Percentiles rank a stretch among this genome's conserved stretches.
Evolutionary conservation across 257 asterid species (phyloP).

Genomic region (Galeopsis tetrahit): DNA sequence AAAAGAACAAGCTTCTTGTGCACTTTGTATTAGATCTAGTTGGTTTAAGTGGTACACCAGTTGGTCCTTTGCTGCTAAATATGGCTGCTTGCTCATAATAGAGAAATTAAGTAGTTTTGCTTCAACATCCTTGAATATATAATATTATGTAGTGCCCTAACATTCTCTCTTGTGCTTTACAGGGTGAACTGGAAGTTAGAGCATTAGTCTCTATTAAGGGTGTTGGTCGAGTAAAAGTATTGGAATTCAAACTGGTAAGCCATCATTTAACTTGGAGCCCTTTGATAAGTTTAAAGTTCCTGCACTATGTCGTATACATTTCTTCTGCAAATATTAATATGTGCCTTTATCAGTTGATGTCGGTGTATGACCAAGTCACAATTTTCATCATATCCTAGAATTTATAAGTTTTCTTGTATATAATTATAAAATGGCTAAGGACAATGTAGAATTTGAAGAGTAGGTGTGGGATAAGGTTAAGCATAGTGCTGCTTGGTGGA

Average conservation of each 20-base stretch:
- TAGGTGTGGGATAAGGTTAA: not conserved
- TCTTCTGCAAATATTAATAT: not conserved
- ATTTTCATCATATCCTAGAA: too few relatives aligned
- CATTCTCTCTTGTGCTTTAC: constrained; percentile 30
- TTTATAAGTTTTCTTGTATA: not conserved
- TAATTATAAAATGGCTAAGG: not conserved
- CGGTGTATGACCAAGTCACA: too few relatives aligned
- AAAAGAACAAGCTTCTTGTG: constrained; percentile 66
- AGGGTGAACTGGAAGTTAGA: constrained; percentile 80
- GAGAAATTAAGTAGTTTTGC: constrained; percentile 65
- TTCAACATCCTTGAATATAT: constrained; percentile 21
- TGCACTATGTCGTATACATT: constrained; percentile 2
- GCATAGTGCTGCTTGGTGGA: not conserved
- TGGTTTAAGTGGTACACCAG: constrained; percentile 52
- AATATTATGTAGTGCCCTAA: constrained; percentile 13
- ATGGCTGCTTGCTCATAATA: constrained; percentile 69
- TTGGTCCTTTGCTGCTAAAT: constrained; percentile 74
- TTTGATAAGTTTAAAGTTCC: constrained; percentile 8
- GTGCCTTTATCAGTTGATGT: not conserved
- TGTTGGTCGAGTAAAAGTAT: constrained; percentile 70
- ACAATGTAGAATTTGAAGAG: not conserved
- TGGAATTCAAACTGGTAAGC: constrained; percentile 63
- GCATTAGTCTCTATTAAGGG: constrained; percentile 79
- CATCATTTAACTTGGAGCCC: constrained; percentile 16
- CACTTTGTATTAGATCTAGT: constrained; percentile 82